Evolutionary conservation across 2,329 filamentous ascomycete genomes (phyloP).

Genomic region (Colletotrichum sp.): DNA sequence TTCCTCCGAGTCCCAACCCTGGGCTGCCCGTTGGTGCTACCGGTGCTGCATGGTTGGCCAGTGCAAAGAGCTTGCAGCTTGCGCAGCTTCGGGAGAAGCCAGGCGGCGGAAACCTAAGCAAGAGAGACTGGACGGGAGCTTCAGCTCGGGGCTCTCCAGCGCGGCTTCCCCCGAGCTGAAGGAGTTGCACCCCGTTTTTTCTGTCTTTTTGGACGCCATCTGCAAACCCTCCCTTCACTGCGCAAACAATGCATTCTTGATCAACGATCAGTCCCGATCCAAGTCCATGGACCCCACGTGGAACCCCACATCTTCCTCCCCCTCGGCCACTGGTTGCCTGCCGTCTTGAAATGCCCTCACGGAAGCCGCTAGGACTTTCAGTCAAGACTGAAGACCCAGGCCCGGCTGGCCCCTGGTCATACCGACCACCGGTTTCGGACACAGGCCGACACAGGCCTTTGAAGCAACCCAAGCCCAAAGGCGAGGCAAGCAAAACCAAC

Average conservation of each 20-base stretch:
- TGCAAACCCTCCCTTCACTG: not conserved
- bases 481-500: not conserved
- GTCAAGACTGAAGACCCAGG: not conserved
- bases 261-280: not conserved
- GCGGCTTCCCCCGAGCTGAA: not conserved
- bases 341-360: not conserved
- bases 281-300: slow-evolving; percentile 4
- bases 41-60: not conserved
- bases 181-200: not conserved
- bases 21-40: not conserved
- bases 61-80: not conserved
- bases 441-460: slow-evolving; percentile 10
- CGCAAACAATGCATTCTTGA: slow-evolving; percentile 1
- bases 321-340: not conserved
- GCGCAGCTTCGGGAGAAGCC: not conserved
- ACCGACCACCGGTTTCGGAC: slow-evolving; percentile 18
- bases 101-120: not conserved
- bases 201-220: not conserved
- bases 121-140: not conserved
- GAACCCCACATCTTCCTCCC: not conserved
- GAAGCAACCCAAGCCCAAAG: not conserved
- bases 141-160: not conserved
- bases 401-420: not conserved
- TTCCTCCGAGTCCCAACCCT: not conserved
- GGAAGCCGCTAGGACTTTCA: not conserved